These are phyloP conservation scores for Medicago ruthenica DNA, from an alignment of 306 rosid species.

Conservation along the genomic window DNA sequence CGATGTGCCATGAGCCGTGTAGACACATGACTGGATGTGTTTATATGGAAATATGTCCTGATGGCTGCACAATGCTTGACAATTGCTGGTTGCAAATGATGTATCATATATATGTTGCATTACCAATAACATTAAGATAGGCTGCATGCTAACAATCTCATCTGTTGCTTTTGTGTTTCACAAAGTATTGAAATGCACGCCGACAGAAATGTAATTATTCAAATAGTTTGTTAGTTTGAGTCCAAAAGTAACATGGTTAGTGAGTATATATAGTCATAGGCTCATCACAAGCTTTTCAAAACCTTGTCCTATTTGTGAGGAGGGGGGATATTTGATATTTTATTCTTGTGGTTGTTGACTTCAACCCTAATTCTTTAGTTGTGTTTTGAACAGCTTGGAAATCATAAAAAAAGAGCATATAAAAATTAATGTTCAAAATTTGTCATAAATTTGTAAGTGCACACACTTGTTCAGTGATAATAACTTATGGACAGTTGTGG, in stretches of 20 bases:
- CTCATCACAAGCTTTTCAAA: background rate
- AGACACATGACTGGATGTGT: background rate
- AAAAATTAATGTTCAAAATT: background rate
- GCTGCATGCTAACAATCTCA: background rate
- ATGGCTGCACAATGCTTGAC: background rate
- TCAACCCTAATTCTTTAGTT: too few relatives aligned
- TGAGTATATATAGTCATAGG: background rate
- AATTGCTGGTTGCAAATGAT: too few relatives aligned
- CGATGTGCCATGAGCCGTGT: background rate
- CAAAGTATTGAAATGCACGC: background rate
- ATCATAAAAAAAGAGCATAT: too few relatives aligned
- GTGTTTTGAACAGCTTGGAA: too few relatives aligned
- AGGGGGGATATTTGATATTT: too few relatives aligned
- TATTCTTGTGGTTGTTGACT: too few relatives aligned
- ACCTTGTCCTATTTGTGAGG: background rate
- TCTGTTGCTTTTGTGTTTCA: background rate
- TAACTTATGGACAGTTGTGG: background rate
- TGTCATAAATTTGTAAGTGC: background rate
- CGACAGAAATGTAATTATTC: background rate
- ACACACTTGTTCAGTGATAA: constrained; percentile 27
- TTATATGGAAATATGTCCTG: background rate
- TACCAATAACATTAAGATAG: too few relatives aligned
- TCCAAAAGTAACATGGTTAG: too few relatives aligned
- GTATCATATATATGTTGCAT: too few relatives aligned
- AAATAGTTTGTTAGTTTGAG: background rate